Conservation (phyloP, 148 eudicot genomes). For the Dysphania ambrosioides region DNA sequence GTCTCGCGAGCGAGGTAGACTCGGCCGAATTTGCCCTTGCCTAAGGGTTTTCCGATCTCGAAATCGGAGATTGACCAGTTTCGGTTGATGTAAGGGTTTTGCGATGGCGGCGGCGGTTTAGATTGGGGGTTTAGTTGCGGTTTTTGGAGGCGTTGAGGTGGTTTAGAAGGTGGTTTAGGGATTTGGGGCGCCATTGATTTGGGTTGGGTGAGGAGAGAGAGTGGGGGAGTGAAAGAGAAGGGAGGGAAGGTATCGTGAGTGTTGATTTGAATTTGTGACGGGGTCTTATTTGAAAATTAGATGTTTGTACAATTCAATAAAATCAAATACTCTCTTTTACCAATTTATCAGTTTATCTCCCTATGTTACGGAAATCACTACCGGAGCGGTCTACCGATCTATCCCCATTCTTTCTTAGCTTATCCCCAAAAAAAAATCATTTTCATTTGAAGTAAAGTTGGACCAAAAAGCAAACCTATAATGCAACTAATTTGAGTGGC, state of each 20-base stretch:
- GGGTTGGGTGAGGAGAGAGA: neutral
- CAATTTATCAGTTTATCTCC: no score
- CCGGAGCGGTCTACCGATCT: no score
- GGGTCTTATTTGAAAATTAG: neutral
- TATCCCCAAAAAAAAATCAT: no score
- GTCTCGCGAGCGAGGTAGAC: conserved; percentile 87
- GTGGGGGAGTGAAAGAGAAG: neutral
- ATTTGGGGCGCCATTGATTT: conserved; percentile 28
- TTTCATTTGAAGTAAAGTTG: no score
- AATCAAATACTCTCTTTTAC: no score
- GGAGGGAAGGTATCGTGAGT: conserved; percentile 13
- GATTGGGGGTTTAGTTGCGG: conserved; percentile 11
- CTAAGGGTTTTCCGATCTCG: conserved; percentile 88
- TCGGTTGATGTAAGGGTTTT: conserved; percentile 34
- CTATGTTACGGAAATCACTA: no score
- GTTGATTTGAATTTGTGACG: conserved; percentile 2
- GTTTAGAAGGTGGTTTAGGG: conserved; percentile 29
- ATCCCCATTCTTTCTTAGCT: no score
- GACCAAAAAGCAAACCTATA: no score
- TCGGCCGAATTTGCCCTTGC: conserved; percentile 88
- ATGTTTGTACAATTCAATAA: no score
- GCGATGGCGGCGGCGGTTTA: neutral
- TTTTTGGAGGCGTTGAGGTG: conserved; percentile 10
- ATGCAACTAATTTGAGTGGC: no score
- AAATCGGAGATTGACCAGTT: conserved; percentile 67